These are phyloP conservation scores for Blastobotrys muscicola DNA, from an alignment of 805 yeast species.

Conservation along the genomic window DNA sequence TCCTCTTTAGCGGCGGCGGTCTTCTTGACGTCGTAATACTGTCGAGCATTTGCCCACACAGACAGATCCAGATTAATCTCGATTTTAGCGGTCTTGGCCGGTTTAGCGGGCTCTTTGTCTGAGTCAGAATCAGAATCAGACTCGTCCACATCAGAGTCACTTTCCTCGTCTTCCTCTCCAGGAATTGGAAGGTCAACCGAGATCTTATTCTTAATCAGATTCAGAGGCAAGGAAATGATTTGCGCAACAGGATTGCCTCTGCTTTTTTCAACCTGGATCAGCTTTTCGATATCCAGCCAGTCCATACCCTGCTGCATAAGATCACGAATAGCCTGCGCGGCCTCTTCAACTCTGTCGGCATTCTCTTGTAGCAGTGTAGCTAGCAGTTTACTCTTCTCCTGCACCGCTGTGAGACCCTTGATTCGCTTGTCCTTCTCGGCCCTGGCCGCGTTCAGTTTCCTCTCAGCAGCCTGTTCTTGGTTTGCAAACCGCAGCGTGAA, in stretches of 20 bases:
- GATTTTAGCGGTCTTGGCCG: constrained; percentile 33
- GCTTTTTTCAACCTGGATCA: constrained; percentile 58
- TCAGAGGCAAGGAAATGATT: constrained; percentile 55
- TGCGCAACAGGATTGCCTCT: constrained; percentile 58
- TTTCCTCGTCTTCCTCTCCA: constrained; percentile 27
- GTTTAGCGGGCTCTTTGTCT: constrained; percentile 8
- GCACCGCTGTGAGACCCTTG: constrained; percentile 52
- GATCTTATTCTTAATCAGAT: constrained; percentile 59
- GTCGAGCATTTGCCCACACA: constrained; percentile 82
- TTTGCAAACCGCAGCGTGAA: constrained; percentile 64
- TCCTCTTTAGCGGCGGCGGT: constrained; percentile 67
- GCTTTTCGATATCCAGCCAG: constrained; percentile 80
- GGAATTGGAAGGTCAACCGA: constrained; percentile 46
- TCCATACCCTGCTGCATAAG: constrained; percentile 80
- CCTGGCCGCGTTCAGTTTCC: constrained; percentile 64
- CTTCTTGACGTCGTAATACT: constrained; percentile 70
- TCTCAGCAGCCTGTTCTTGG: constrained; percentile 66
- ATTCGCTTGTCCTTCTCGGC: constrained; percentile 64
- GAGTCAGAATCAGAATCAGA: constrained; percentile 22
- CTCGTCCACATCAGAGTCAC: constrained; percentile 31
- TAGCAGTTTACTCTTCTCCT: constrained; percentile 50
- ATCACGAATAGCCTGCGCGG: constrained; percentile 55
- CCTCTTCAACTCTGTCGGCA: constrained; percentile 63
- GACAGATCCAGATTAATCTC: constrained; percentile 60
- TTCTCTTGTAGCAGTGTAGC: constrained; percentile 66